These are phyloP conservation scores for Pneumocystis carinii DNA, from an alignment of 1,139 yeast species.

Conservation along the genomic window DNA sequence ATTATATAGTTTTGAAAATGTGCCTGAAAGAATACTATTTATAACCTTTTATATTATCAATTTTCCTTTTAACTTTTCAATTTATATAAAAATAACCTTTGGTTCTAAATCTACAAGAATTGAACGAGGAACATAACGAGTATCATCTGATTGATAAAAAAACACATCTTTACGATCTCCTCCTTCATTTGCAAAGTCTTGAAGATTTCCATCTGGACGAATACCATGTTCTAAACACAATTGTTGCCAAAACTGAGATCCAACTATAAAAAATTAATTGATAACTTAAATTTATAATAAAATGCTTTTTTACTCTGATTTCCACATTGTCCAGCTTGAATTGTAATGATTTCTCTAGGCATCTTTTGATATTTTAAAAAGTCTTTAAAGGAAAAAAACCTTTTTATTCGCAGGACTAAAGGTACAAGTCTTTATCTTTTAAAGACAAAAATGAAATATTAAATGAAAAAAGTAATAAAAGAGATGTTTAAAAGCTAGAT, in stretches of 20 bases:
- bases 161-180: constrained; percentile 74
- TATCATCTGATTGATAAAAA: constrained; percentile 60
- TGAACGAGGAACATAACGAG: constrained; percentile 75
- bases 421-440: too few relatives aligned
- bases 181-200: constrained; percentile 27
- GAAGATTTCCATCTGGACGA: constrained; percentile 48
- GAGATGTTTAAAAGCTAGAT: too few relatives aligned
- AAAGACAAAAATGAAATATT: too few relatives aligned
- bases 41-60: constrained; percentile 34
- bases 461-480: too few relatives aligned
- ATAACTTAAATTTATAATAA: neutral
- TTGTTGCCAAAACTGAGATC: constrained; percentile 86
- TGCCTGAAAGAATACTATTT: constrained; percentile 39
- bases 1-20: constrained; percentile 56
- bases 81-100: constrained; percentile 25
- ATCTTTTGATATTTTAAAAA: constrained; percentile 6
- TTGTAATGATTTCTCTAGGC: constrained; percentile 45
- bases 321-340: constrained; percentile 81
- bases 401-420: too few relatives aligned
- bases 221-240: constrained; percentile 81
- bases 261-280: constrained; percentile 27
- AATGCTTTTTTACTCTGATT: constrained; percentile 39
- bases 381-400: too few relatives aligned
- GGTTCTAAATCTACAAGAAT: constrained; percentile 81
- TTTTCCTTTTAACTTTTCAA: neutral